phyloP scores from a whole-genome alignment of 768 basidiomycete genomes.

The Lactarius pseudohatsudake region DNA sequence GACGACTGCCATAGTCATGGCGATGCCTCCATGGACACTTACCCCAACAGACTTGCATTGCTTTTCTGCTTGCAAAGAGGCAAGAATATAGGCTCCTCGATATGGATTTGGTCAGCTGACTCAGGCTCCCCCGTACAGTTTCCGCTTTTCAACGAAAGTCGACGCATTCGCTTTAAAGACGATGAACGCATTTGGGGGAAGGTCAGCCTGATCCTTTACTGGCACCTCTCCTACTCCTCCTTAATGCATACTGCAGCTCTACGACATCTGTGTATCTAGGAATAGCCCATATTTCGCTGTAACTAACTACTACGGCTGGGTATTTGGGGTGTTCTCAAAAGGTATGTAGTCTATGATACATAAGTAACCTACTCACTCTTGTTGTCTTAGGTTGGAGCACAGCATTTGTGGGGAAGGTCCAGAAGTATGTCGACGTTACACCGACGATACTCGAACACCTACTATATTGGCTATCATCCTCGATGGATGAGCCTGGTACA shows the following conservation, averaged over 20 bases:
- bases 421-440: background rate
- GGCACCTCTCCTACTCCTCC: background rate
- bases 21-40: constrained; percentile 28
- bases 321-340: constrained; percentile 32
- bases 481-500: constrained; percentile 23
- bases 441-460: constrained; percentile 26
- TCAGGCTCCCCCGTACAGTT: constrained; percentile 12
- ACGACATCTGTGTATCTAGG: constrained; percentile 29
- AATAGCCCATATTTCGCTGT: constrained; percentile 30
- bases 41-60: constrained; percentile 22
- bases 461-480: constrained; percentile 28
- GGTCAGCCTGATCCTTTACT: constrained; percentile 7
- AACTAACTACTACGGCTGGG: constrained; percentile 32
- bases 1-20: constrained; percentile 22
- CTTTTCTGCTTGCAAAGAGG: constrained; percentile 25
- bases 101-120: background rate
- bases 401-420: constrained; percentile 18
- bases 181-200: constrained; percentile 28
- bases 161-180: constrained; percentile 11
- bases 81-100: background rate
- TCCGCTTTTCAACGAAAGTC: constrained; percentile 11
- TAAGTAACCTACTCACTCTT: background rate
- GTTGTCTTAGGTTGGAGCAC: constrained; percentile 22
- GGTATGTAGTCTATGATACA: constrained; percentile 7
- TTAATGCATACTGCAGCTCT: constrained; percentile 20